Conservation (phyloP, 345 rosid species). For the Microthlaspi erraticum region DNA sequence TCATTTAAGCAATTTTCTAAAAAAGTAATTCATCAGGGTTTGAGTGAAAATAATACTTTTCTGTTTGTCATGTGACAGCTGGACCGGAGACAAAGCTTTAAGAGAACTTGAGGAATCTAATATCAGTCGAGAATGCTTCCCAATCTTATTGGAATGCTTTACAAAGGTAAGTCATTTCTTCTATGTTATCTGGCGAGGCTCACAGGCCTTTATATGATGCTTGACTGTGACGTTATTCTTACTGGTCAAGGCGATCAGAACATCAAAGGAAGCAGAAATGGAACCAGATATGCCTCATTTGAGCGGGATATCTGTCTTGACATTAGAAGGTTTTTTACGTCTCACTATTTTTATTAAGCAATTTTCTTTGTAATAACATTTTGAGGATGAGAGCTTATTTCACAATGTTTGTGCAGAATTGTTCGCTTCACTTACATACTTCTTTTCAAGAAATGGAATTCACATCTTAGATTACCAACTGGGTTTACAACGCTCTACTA, state of each 20-base stretch:
- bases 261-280: conserved; percentile 58
- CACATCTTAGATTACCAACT: conserved; percentile 77
- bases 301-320: conserved; percentile 80
- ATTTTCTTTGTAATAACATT: conserved; percentile 25
- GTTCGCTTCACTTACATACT: conserved; percentile 80
- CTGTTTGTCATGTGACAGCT: conserved; percentile 48
- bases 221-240: conserved; percentile 17
- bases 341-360: conserved; percentile 22
- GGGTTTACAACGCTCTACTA: conserved; percentile 62
- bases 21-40: too few species aligned
- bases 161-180: conserved; percentile 56
- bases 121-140: conserved; percentile 68
- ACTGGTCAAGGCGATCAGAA: conserved; percentile 75
- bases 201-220: conserved; percentile 6
- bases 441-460: conserved; percentile 81
- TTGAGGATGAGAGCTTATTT: conserved; percentile 31
- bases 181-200: conserved; percentile 13
- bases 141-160: conserved; percentile 59
- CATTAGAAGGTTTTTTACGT: conserved; percentile 68
- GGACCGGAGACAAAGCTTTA: conserved; percentile 88
- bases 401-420: conserved; percentile 56
- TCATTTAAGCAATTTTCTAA: too few species aligned
- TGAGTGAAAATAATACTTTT: neutral
- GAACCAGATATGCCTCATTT: conserved; percentile 69
- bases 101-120: conserved; percentile 83